These are phyloP conservation scores for Penicillium sp. DNA, from an alignment of 2,329 filamentous ascomycete species.

Conservation along the genomic window DNA sequence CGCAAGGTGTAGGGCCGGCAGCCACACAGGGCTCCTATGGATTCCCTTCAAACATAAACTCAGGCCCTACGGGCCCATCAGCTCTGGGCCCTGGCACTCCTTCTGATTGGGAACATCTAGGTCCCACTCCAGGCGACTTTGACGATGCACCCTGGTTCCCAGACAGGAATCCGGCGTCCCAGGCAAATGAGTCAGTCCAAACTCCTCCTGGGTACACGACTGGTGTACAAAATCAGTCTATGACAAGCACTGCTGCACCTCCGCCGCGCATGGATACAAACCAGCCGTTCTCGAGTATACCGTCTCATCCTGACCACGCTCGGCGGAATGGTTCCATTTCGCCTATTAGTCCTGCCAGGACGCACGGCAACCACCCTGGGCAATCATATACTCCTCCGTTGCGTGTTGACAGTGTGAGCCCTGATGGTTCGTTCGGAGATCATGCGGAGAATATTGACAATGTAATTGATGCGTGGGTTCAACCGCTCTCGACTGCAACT, in stretches of 20 bases:
- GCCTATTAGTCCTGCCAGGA: conserved; percentile 23
- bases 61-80: conserved; percentile 28
- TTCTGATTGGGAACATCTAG: conserved; percentile 48
- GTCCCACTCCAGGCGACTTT: conserved; percentile 32
- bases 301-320: conserved; percentile 1
- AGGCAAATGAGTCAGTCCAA: conserved; percentile 6
- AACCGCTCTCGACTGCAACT: conserved; percentile 29
- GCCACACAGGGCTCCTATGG: conserved; percentile 18
- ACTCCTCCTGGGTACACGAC: conserved; percentile 13
- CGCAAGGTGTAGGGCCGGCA: conserved; percentile 16
- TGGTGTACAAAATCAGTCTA: conserved; percentile 1
- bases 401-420: conserved; percentile 30
- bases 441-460: conserved; percentile 40
- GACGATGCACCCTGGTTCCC: conserved; percentile 34
- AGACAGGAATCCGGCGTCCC: conserved; percentile 11
- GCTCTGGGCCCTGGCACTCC: conserved; percentile 42
- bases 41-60: conserved; percentile 14
- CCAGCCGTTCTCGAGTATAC: conserved; percentile 1
- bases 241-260: conserved; percentile 4
- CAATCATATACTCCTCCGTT: conserved; percentile 14
- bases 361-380: neutral
- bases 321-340: conserved; percentile 14
- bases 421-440: conserved; percentile 25
- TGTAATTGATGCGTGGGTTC: conserved; percentile 44
- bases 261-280: conserved; percentile 10